A percentile compares a stretch with the other conserved stretches of the same genome.
These are phyloP conservation scores for Sporothrix luriei DNA, from an alignment of 2,329 filamentous ascomycete genomes.

Conservation along the genomic window DNA sequence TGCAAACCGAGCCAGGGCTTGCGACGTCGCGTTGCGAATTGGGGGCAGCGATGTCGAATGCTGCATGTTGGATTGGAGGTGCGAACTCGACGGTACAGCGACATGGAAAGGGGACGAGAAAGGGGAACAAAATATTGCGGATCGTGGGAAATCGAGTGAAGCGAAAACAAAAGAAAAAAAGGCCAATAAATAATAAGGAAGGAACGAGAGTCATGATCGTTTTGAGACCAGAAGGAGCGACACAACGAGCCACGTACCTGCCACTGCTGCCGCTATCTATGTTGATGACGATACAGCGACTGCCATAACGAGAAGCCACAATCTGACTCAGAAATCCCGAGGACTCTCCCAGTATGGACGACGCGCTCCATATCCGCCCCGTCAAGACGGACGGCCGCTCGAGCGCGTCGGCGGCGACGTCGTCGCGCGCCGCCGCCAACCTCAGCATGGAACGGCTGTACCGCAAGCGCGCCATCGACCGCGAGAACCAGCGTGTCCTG, in stretches of 20 bases:
- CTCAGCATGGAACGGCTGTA: conserved; percentile 33
- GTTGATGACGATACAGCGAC: not conserved
- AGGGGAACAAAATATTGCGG: not conserved
- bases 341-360: conserved; percentile 1
- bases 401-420: conserved; percentile 23
- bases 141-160: not conserved
- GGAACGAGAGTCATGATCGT: conserved; percentile 23
- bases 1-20: conserved; percentile 27
- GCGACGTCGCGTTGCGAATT: conserved; percentile 31
- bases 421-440: conserved; percentile 32
- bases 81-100: not conserved
- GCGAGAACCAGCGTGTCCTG: conserved; percentile 33
- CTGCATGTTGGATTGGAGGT: not conserved
- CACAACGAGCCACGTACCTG: not conserved
- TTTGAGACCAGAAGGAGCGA: not conserved
- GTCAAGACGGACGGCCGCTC: conserved; percentile 32
- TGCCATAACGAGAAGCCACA: too few species aligned
- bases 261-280: not conserved
- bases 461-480: conserved; percentile 34
- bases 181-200: not conserved
- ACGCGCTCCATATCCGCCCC: conserved; percentile 27
- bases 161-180: not conserved
- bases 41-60: conserved; percentile 28
- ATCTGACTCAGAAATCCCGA: too few species aligned
- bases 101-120: not conserved